Conservation (phyloP, 805 yeast species). For the Yamadazyma scolyti region DNA sequence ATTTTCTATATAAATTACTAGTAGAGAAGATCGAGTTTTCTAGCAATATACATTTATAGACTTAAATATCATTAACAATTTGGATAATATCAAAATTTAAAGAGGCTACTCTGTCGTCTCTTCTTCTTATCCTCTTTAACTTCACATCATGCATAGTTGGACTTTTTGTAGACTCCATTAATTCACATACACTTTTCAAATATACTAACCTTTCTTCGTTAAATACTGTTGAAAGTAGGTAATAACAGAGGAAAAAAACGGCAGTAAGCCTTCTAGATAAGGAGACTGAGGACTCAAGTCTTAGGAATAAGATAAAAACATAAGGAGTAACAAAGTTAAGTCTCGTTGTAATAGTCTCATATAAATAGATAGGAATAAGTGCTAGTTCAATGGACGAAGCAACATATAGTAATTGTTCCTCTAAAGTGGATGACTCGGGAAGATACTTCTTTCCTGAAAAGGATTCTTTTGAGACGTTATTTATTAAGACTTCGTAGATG, state of each 20-base stretch:
- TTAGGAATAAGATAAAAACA: slow-evolving; percentile 3
- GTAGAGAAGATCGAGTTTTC: too few relatives aligned
- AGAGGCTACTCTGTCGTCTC: slow-evolving; percentile 19
- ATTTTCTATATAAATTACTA: too few relatives aligned
- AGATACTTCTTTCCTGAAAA: slow-evolving; percentile 10
- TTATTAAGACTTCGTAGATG: slow-evolving; percentile 15
- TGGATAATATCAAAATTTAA: slow-evolving; percentile 19
- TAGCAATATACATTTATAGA: too few relatives aligned
- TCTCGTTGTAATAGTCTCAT: background rate
- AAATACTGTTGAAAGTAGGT: too few relatives aligned
- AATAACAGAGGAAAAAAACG: too few relatives aligned
- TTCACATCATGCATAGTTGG: too few relatives aligned
- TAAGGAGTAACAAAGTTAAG: slow-evolving; percentile 2
- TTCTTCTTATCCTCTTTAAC: too few relatives aligned
- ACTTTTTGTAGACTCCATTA: too few relatives aligned
- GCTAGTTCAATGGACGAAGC: slow-evolving; percentile 11
- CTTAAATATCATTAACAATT: slow-evolving; percentile 17
- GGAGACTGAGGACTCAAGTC: slow-evolving; percentile 11
- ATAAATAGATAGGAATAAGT: slow-evolving; percentile 4
- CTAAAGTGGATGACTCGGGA: slow-evolving; percentile 16
- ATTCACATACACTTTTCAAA: too few relatives aligned
- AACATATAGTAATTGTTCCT: slow-evolving; percentile 10
- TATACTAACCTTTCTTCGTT: background rate
- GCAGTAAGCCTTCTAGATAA: too few relatives aligned
- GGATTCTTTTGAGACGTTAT: slow-evolving; percentile 15